Evolutionary conservation across 257 asterid genomes (phyloP), one percentile per base, ranked within the genome.

Genomic region (Agastache rugosa): DNA sequence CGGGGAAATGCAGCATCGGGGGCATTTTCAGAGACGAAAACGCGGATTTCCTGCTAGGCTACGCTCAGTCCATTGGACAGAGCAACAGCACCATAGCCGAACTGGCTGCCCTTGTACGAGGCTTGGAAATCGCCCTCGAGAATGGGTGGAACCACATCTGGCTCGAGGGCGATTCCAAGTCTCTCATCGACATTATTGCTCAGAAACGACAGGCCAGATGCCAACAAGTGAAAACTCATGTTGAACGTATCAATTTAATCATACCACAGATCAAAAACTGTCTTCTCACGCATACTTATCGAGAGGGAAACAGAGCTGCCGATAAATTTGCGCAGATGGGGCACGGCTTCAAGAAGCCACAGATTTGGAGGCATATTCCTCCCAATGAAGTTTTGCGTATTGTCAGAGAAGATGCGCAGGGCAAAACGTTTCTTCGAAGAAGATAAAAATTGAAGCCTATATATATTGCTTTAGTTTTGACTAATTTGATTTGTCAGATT

Each of bases 111-210:
- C 88, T 91, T 0, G 50, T 66, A 0, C 78, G 91, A 82, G 98
- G 98, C 16, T 89, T 93, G 0, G 97, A 93, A 70, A 77, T 86
- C 4, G 86, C 81, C 67, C 50, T 86, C 6, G 93, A 93, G 34
- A 85, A 91, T 17, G 91, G 95, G 3, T 93, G 98, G 95, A 64
- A 41, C 0, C 56, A 87, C 14, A 63, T 91, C 11, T 86, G 93
- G 92, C 71, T 91, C 1, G 98, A 93, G 81, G 96, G 98, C 20
- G 98, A 91, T 73, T 87, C 88, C 58, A 89, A 88, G 81, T 76
- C 86, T 8, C 27, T 87, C 9, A 78, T 89, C 4, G 91, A 91
- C 10, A 74, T 91, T 22, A 86, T 91, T 23, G 72, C 77, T 12
- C 35, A 62, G 41, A 83, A 73, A 73, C 83, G 71, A 62, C 34